Conservation (phyloP, 257 asterid genomes). For the Solanum okadae region DNA sequence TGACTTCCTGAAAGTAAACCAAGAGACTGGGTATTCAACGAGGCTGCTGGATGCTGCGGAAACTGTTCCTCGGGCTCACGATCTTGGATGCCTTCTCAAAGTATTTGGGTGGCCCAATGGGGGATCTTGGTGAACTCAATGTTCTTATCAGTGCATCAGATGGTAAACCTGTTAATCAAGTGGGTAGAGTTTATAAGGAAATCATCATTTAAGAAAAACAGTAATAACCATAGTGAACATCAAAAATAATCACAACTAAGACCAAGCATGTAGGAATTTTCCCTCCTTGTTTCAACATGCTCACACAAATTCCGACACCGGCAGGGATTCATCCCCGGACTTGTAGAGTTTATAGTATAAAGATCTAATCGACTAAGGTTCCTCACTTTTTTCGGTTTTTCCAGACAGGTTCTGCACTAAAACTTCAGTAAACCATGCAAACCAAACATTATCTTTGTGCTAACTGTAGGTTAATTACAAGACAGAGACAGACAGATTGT, state of each 20-base stretch:
- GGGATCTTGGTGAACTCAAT: conserved; percentile 22
- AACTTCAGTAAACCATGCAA: background rate
- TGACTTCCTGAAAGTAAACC: background rate
- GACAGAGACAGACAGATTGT: background rate
- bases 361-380: background rate
- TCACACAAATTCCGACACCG: background rate
- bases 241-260: background rate
- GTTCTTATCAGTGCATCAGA: conserved; percentile 34
- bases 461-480: background rate
- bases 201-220: background rate
- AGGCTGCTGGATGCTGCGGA: conserved; percentile 89
- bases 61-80: conserved; percentile 53
- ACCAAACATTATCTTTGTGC: background rate
- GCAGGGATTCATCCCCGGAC: background rate
- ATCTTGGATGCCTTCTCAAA: conserved; percentile 67
- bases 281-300: background rate
- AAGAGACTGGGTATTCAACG: conserved; percentile 28
- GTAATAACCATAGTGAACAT: background rate
- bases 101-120: conserved; percentile 27
- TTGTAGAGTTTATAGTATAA: background rate
- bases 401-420: background rate
- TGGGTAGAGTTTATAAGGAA: background rate
- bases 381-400: background rate
- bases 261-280: background rate
- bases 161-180: conserved; percentile 20